phyloP scores from a whole-genome alignment of 352 stramenopile species.

The Plasmopara muralis region DNA sequence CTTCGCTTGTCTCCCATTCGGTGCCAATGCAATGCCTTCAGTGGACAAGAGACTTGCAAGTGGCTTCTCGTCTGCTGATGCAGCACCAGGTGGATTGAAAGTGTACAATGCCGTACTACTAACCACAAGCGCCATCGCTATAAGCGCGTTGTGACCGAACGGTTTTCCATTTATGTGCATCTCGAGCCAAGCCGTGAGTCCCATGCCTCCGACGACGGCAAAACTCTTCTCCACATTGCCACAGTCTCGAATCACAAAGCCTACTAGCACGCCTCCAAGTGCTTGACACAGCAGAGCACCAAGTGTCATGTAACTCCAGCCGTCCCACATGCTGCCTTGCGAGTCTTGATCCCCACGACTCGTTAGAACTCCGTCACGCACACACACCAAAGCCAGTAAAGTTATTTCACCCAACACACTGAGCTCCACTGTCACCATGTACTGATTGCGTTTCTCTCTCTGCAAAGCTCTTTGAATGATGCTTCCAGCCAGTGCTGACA shows the following conservation, averaged over 20 bases:
- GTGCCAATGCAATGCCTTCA: slow-evolving; percentile 2
- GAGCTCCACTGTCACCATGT: slow-evolving; percentile 78
- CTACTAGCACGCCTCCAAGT: slow-evolving; percentile 59
- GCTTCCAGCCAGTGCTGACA: slow-evolving; percentile 64
- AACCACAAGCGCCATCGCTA: slow-evolving; percentile 56
- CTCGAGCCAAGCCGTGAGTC: slow-evolving; percentile 69
- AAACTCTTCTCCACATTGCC: slow-evolving; percentile 84
- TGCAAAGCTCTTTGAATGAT: slow-evolving; percentile 77
- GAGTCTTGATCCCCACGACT: slow-evolving; percentile 18
- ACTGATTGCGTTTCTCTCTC: slow-evolving; percentile 59
- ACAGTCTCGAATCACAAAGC: slow-evolving; percentile 81
- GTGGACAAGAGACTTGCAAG: slow-evolving; percentile 4
- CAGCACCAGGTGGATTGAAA: slow-evolving; percentile 43
- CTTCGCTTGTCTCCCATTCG: slow-evolving; percentile 19
- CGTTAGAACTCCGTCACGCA: slow-evolving; percentile 16
- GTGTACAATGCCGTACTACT: slow-evolving; percentile 66
- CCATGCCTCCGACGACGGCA: slow-evolving; percentile 71
- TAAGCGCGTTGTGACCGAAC: slow-evolving; percentile 46
- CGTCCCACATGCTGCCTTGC: slow-evolving; percentile 46
- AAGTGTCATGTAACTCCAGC: slow-evolving; percentile 61
- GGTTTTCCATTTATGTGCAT: slow-evolving; percentile 64
- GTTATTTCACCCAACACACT: slow-evolving; percentile 61
- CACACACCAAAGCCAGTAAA: slow-evolving; percentile 43
- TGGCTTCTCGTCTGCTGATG: slow-evolving; percentile 15
- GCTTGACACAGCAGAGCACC: slow-evolving; percentile 68